phyloP scores from a whole-genome alignment of 371 early-diverging fungal species.

The Saksenaea vasiformis region DNA sequence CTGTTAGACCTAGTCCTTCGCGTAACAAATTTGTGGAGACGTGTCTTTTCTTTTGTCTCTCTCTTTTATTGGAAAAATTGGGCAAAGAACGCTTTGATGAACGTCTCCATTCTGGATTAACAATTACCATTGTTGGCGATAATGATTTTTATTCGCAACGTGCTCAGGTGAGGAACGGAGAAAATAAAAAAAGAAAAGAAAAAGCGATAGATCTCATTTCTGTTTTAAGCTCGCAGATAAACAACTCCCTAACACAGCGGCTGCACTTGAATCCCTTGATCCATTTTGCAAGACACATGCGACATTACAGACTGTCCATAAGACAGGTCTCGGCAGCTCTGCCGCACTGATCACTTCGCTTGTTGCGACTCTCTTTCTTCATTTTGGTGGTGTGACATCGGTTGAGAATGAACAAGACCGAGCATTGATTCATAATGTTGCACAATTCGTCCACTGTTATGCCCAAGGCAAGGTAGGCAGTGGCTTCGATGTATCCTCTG shows the following conservation, averaged over 20 bases:
- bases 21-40: slow-evolving; percentile 45
- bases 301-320: slow-evolving; percentile 79
- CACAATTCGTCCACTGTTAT: slow-evolving; percentile 92
- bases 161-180: slow-evolving; percentile 56
- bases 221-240: slow-evolving; percentile 43
- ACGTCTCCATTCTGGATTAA: slow-evolving; percentile 47
- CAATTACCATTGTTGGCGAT: slow-evolving; percentile 79
- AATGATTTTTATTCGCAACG: slow-evolving; percentile 97
- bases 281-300: slow-evolving; percentile 71
- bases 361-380: slow-evolving; percentile 74
- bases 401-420: slow-evolving; percentile 26
- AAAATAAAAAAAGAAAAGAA: slow-evolving; percentile 27
- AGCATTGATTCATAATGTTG: slow-evolving; percentile 75
- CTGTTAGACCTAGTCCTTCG: slow-evolving; percentile 17
- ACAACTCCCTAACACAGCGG: slow-evolving; percentile 55
- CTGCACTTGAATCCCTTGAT: slow-evolving; percentile 62
- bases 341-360: slow-evolving; percentile 92
- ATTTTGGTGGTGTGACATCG: slow-evolving; percentile 56
- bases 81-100: slow-evolving; percentile 15
- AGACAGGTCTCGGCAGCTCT: slow-evolving; percentile 95
- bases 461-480: slow-evolving; percentile 98
- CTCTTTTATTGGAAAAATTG: slow-evolving; percentile 34
- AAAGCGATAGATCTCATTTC: background rate
- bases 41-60: slow-evolving; percentile 24
- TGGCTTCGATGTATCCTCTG: slow-evolving; percentile 95